A percentile compares a stretch with the other conserved stretches of the same genome.
These are phyloP conservation scores for Trichoderma breve DNA, from an alignment of 2,329 filamentous ascomycete genomes.

Conservation along the genomic window DNA sequence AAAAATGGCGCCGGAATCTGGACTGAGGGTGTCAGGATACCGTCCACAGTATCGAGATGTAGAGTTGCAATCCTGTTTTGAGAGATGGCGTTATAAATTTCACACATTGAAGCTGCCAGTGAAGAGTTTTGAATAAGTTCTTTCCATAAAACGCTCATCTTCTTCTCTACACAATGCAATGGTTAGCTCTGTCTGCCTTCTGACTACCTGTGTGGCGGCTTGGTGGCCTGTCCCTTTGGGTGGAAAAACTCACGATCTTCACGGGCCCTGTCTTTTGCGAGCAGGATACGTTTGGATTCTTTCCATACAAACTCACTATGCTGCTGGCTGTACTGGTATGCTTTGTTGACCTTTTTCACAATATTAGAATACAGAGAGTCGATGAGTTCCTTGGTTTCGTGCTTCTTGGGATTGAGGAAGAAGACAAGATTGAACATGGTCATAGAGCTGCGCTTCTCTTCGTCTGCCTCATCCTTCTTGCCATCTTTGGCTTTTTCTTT, in stretches of 20 bases:
- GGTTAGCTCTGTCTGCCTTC: background rate
- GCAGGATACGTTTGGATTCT: constrained; percentile 79
- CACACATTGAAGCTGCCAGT: constrained; percentile 77
- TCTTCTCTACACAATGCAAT: constrained; percentile 42
- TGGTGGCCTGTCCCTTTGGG: background rate
- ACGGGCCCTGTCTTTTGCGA: constrained; percentile 76
- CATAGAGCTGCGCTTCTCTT: constrained; percentile 70
- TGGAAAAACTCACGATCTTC: constrained; percentile 57
- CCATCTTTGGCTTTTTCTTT: constrained; percentile 31
- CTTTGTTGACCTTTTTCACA: constrained; percentile 88
- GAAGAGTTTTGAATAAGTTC: constrained; percentile 71
- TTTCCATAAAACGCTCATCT: constrained; percentile 66
- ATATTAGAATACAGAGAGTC: constrained; percentile 83
- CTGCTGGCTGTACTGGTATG: constrained; percentile 88
- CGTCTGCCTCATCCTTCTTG: constrained; percentile 50
- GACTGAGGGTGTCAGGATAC: constrained; percentile 59
- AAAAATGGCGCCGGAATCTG: constrained; percentile 67
- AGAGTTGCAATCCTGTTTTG: constrained; percentile 83
- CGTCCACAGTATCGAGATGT: constrained; percentile 64
- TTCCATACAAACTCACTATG: constrained; percentile 88
- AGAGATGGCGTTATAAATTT: constrained; percentile 77
- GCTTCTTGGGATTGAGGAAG: constrained; percentile 74
- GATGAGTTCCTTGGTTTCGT: constrained; percentile 72
- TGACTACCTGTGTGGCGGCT: background rate
- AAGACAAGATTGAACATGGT: constrained; percentile 99